A percentile compares a stretch with the other conserved stretches of the same genome.
Evolutionary conservation across 2,329 filamentous ascomycete species (phyloP).

Genomic region (Trichoderma sp.): DNA sequence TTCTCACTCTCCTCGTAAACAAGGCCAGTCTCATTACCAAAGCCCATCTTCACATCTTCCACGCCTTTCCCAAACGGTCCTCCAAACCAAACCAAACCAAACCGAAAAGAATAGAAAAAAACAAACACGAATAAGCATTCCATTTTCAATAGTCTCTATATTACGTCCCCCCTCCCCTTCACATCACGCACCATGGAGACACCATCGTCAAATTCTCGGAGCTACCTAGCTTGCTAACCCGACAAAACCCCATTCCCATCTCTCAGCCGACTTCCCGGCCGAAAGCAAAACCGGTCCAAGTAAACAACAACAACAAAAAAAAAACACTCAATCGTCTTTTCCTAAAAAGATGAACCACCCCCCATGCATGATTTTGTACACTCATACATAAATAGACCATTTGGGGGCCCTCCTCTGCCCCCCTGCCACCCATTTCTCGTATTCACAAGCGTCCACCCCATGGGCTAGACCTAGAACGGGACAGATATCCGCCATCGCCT

Average conservation of each 20-base stretch:
- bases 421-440: slow-evolving; percentile 14
- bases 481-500: slow-evolving; percentile 11
- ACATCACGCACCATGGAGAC: neutral
- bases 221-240: neutral
- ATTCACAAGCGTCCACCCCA: slow-evolving; percentile 13
- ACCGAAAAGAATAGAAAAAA: too few relatives aligned
- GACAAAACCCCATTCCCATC: neutral
- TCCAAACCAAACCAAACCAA: too few relatives aligned
- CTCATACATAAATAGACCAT: slow-evolving; percentile 5
- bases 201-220: neutral
- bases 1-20: neutral
- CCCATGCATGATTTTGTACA: neutral
- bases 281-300: neutral
- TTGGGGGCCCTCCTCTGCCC: neutral
- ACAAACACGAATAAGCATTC: neutral
- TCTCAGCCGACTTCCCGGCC: neutral
- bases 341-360: neutral
- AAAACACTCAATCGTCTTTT: neutral
- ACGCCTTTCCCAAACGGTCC: neutral
- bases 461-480: slow-evolving; percentile 13
- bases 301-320: neutral
- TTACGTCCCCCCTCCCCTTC: neutral
- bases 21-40: neutral
- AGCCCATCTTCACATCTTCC: neutral
- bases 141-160: neutral